Conservation (phyloP, 2,329 filamentous ascomycete species). For the Trichophyton verrucosum region DNA sequence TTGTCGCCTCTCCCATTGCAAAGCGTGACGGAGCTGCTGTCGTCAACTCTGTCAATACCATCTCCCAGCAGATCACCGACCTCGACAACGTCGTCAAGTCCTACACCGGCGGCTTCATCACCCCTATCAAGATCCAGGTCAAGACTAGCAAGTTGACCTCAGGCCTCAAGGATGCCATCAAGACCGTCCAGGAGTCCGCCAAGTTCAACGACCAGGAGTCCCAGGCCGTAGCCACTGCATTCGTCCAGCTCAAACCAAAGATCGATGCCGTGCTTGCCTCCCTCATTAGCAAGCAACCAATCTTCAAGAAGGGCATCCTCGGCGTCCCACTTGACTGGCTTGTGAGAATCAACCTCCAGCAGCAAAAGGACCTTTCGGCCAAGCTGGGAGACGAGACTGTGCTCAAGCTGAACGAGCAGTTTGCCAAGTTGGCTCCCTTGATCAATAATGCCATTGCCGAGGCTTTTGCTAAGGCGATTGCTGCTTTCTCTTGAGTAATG, state of each 20-base stretch:
- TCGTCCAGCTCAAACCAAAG: neutral
- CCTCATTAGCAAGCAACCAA: neutral
- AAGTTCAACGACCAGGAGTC: constrained; percentile 3
- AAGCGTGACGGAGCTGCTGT: neutral
- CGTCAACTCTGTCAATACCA: neutral
- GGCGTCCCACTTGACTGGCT: neutral
- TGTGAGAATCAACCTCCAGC: neutral
- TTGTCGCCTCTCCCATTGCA: neutral
- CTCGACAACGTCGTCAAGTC: neutral
- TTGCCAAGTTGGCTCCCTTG: constrained; percentile 1
- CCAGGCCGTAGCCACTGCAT: neutral
- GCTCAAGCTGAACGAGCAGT: neutral
- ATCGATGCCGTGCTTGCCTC: constrained; percentile 1
- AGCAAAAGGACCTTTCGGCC: constrained; percentile 1
- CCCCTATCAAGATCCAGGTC: neutral
- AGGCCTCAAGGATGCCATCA: neutral
- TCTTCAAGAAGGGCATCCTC: neutral
- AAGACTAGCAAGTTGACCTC: constrained; percentile 1
- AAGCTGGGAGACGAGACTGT: neutral
- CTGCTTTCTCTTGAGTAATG: neutral
- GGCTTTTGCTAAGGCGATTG: neutral
- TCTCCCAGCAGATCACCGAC: neutral
- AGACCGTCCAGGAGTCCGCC: neutral
- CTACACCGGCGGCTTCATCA: neutral
- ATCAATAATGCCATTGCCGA: constrained; percentile 1